Conservation (phyloP, 1,139 yeast genomes). For the Yamadazyma jaroonii region DNA sequence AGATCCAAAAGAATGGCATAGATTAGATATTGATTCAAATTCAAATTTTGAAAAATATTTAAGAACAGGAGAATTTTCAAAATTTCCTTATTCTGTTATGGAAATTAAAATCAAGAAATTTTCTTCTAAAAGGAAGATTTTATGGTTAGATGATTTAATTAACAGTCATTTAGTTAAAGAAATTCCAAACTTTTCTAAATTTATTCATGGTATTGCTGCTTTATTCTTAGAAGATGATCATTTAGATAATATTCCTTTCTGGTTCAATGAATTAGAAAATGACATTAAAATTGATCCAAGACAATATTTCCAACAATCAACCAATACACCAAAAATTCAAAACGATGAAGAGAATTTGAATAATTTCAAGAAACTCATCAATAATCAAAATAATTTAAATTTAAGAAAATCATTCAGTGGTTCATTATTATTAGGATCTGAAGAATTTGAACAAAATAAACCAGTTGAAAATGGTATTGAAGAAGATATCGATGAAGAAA, state of each 20-base stretch:
- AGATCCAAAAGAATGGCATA: conserved; percentile 87
- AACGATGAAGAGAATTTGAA: conserved; percentile 35
- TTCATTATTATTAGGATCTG: conserved; percentile 23
- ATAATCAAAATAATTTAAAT: conserved; percentile 27
- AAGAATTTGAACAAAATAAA: conserved; percentile 5
- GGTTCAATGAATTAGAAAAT: conserved; percentile 86
- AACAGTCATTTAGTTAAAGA: conserved; percentile 83
- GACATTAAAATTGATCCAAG: conserved; percentile 77
- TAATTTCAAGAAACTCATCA: conserved; percentile 42
- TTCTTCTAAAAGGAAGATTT: conserved; percentile 44
- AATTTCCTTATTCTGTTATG: conserved; percentile 90
- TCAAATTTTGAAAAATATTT: conserved; percentile 68
- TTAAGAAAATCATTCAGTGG: conserved; percentile 44
- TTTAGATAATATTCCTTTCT: conserved; percentile 85
- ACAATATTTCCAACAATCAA: conserved; percentile 55
- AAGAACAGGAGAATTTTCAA: conserved; percentile 80
- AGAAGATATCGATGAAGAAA: conserved; percentile 8
- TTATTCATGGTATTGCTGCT: conserved; percentile 86
- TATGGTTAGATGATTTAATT: conserved; percentile 88
- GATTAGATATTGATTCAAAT: conserved; percentile 82
- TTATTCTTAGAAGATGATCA: conserved; percentile 88
- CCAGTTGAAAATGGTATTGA: conserved; percentile 14
- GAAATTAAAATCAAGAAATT: conserved; percentile 74
- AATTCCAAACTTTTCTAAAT: conserved; percentile 87
- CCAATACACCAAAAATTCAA: conserved; percentile 4